Conservation (phyloP, 179 eudicot genomes). For the Silene noctiflora region DNA sequence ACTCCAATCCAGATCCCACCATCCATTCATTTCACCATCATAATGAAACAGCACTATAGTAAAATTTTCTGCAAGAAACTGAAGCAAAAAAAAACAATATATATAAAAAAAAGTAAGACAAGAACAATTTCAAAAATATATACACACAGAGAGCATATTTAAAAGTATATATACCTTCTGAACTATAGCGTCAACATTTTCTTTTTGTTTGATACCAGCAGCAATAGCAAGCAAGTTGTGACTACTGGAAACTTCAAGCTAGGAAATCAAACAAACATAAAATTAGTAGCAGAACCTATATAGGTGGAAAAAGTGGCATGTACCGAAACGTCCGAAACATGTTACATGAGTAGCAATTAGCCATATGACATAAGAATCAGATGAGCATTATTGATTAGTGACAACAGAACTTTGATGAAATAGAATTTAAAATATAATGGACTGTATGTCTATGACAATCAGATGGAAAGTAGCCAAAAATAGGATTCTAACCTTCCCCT, state of each 20-base stretch:
- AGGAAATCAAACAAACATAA: conserved; percentile 24
- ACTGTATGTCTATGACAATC: neutral
- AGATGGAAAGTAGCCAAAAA: neutral
- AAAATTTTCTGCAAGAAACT: conserved; percentile 88
- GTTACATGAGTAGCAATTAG: neutral
- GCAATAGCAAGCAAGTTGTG: conserved; percentile 85
- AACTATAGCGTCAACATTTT: conserved; percentile 63
- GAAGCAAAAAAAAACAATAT: conserved; percentile 37
- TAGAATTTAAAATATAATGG: neutral
- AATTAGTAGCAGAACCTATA: conserved; percentile 7
- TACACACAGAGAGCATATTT: neutral
- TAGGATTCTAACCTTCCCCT: conserved; percentile 42
- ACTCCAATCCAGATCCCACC: conserved; percentile 83
- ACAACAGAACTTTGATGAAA: neutral
- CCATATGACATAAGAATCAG: neutral
- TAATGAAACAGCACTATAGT: conserved; percentile 77
- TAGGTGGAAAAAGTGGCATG: neutral
- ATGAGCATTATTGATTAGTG: neutral
- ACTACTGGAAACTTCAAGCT: conserved; percentile 44
- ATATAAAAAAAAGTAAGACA: conserved; percentile 13
- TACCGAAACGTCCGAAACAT: neutral
- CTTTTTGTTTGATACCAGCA: conserved; percentile 79
- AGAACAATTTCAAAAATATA: conserved; percentile 7
- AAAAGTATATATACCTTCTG: conserved; percentile 51
- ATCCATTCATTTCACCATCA: conserved; percentile 74